Conservation (phyloP, 2,329 filamentous ascomycete species). For the Apiospora marii region DNA sequence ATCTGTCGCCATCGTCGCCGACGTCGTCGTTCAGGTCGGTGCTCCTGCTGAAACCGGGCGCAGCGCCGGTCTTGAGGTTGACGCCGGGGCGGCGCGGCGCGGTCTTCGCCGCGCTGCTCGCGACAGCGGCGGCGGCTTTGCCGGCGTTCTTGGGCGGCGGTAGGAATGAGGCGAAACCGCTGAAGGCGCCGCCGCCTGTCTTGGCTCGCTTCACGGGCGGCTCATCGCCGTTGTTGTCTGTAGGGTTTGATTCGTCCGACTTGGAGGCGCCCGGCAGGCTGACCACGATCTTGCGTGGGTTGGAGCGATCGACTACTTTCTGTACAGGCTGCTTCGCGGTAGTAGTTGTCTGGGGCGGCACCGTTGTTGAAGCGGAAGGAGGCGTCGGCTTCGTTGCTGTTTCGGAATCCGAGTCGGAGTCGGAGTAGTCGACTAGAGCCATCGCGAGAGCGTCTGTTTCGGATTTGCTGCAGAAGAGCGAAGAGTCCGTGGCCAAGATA, state of each 20-base stretch:
- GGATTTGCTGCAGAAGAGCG: neutral
- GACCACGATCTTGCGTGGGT: constrained; percentile 84
- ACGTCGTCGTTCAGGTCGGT: constrained; percentile 37
- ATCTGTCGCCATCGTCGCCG: constrained; percentile 37
- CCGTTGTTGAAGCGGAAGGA: constrained; percentile 25
- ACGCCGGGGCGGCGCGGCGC: constrained; percentile 62
- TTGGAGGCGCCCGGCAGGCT: constrained; percentile 69
- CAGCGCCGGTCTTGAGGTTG: constrained; percentile 82
- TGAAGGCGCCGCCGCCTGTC: constrained; percentile 67
- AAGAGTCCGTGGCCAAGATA: neutral
- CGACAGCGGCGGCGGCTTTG: constrained; percentile 33
- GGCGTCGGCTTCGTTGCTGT: constrained; percentile 58
- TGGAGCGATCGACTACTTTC: constrained; percentile 82
- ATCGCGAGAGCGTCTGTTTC: constrained; percentile 52
- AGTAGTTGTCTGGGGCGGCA: constrained; percentile 34
- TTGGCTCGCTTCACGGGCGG: constrained; percentile 77
- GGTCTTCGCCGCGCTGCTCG: constrained; percentile 41
- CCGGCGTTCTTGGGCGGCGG: constrained; percentile 78
- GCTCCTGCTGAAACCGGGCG: constrained; percentile 80
- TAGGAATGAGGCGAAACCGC: constrained; percentile 85
- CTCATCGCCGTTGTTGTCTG: constrained; percentile 45
- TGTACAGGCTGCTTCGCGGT: constrained; percentile 70
- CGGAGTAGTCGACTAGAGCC: constrained; percentile 84
- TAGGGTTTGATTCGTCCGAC: constrained; percentile 41
- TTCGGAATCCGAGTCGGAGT: constrained; percentile 77